Conservation (phyloP, 345 rosid species). For the Laguncularia racemosa region DNA sequence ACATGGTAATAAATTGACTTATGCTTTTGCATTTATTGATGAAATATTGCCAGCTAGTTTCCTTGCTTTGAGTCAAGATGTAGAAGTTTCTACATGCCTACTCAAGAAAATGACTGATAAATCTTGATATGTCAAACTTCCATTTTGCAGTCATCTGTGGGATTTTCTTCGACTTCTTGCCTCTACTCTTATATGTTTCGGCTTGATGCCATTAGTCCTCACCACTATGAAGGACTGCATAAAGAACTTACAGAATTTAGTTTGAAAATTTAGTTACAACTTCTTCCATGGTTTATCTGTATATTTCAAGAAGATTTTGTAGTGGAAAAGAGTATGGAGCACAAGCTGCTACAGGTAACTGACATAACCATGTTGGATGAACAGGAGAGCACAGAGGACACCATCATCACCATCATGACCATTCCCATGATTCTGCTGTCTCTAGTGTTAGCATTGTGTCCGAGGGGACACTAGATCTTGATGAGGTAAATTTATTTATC, state of each 20-base stretch:
- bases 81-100: background rate
- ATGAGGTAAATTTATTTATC: slow-evolving; percentile 38
- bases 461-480: slow-evolving; percentile 67
- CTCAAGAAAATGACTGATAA: background rate
- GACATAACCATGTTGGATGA: no score
- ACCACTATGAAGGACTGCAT: no score
- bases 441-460: slow-evolving; percentile 65
- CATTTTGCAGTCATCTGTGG: no score
- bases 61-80: background rate
- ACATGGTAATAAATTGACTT: slow-evolving; percentile 24
- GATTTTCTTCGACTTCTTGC: no score
- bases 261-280: no score
- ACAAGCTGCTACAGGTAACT: slow-evolving; percentile 4
- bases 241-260: no score
- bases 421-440: slow-evolving; percentile 59
- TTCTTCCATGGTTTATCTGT: no score
- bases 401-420: slow-evolving; percentile 37
- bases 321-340: background rate
- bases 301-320: background rate
- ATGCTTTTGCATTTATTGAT: slow-evolving; percentile 1
- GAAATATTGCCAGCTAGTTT: background rate
- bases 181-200: no score
- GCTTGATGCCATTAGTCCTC: no score
- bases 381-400: slow-evolving; percentile 40
- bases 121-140: no score